Base-by-base conservation (phyloP, 345 rosid genomes). In the Mangifera indica region DNA sequence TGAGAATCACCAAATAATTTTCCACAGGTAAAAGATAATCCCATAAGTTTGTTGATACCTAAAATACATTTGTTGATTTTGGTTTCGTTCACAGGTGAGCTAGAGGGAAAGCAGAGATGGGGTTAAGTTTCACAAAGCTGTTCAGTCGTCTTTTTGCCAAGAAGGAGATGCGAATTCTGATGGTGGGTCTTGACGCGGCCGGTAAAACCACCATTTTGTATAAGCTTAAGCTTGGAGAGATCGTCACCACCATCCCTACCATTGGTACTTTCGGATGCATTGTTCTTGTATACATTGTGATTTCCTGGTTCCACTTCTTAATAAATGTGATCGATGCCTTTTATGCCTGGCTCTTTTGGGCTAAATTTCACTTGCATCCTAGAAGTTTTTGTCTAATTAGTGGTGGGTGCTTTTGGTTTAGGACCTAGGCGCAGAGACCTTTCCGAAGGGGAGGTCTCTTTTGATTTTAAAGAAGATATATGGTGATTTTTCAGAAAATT, bases 161-260 rank as follows among this genome's bases (percentile, higher is more conserved):
- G 89, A 88, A 68, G 87, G 93, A 90, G 84, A 88, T 90, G 91
- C 65, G 93, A 37, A 90, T 90, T 85, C 82, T 90, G 79, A 90
- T 90, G 96, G 93, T 90, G 60, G 96, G 96, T 84, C 91, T 90
- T 4, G 96, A 90, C 68, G 95, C 95, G 46, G 92, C 95, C 58
- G 95, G 96, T 83, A 90, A 90, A 82, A 90, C 96, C 74, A 91
- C 93, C 9, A 91, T 87, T 63, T n/a, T 91, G 70, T 91, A 88
- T 82, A 91, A 90, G 89, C 91, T 90, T 46, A 90, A 88, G 86
- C 93, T 90, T 59, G 93, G 96, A 5, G 93, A 90, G 74, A 90
- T 90, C 42, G 96, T 90, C 74, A 88, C 96, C 76, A 88, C 93
- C 21, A 90, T 90, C 70, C 93, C 96, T 8, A 90, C 96, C 65